A percentile compares a stretch with the other conserved stretches of the same genome.
phyloP scores from a whole-genome alignment of 139 green algal species.

The Dunaliella sp. region DNA sequence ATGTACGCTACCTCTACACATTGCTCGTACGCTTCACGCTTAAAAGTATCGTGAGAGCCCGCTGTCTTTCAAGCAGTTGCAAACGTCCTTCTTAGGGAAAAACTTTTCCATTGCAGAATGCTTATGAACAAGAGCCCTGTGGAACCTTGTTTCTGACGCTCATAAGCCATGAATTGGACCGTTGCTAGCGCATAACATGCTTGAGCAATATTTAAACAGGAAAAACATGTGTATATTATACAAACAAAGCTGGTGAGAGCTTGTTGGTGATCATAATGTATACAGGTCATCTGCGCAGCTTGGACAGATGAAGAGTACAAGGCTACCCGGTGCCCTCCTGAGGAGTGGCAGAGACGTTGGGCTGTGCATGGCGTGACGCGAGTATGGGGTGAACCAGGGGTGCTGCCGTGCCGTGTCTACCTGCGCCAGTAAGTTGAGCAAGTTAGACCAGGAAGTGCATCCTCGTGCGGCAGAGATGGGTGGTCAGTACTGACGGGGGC shows the following conservation, averaged over 20 bases:
- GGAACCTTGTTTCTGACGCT: too few species aligned
- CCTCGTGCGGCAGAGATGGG: background rate
- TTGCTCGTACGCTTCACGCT: too few species aligned
- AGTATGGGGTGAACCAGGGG: constrained; percentile 56
- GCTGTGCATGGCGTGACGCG: constrained; percentile 60
- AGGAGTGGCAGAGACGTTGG: constrained; percentile 76
- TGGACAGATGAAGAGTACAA: constrained; percentile 82
- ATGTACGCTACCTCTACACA: too few species aligned
- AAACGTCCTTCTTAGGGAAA: too few species aligned
- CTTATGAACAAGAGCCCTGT: too few species aligned
- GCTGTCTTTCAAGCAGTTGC: too few species aligned
- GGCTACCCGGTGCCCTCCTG: constrained; percentile 53
- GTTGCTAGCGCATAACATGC: background rate
- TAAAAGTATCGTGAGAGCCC: too few species aligned
- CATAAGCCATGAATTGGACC: too few species aligned
- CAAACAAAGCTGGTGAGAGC: background rate
- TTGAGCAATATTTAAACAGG: background rate
- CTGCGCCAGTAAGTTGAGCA: constrained; percentile 73
- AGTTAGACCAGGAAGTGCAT: background rate
- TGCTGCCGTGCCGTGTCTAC: constrained; percentile 69
- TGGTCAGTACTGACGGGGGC: background rate
- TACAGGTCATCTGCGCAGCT: constrained; percentile 67
- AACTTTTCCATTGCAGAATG: background rate
- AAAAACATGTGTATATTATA: background rate
- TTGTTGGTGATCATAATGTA: background rate